Evolutionary conservation across 2,329 filamentous ascomycete species (phyloP), one percentile per base, ranked within the genome.

Genomic region (Cercospora sp.): DNA sequence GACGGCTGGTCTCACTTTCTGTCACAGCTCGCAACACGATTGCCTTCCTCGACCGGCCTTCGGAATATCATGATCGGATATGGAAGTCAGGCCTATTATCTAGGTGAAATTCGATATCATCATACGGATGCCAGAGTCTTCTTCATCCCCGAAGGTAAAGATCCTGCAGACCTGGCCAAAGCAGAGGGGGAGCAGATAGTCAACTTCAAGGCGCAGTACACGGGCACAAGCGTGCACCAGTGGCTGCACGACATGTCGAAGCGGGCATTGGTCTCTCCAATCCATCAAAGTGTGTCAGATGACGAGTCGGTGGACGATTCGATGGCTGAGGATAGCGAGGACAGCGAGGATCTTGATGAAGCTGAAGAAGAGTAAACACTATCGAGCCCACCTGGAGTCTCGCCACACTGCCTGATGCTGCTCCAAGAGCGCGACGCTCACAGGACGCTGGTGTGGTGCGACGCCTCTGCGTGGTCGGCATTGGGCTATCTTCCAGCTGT

Each of bases 1-100:
- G 64, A 69, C 58, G 51, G 51, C n/a, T 70, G 66, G 64, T 23
- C 51, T 16, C 23, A 67, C 13, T 62, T 70, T 23, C 45, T 70
- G 10, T n/a, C 28, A 20, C 36, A 64, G 55, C 59, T 70, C 16
- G 60, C 69, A 7, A 62, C 55, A 9, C 16, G 13, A 0, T 53
- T 70, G 36, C 36, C 45, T 8, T 6, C 60, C 30, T 60, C 69
- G n/a, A 51, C 18, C 3, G 13, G 23, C 18, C 30, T 70, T 13
- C 53, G 59, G 10, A 59, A 30, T 5, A 59, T 69, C 18, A 66
- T 64, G 55, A 63, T 70, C 12, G 66, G 69, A 12, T n/a, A 28
- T 12, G n/a, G 36, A 20, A 28, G 7, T 48, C 68, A 69, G 53
- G 20, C 10, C 31, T 42, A 26, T 28, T 48, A 57, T 36, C 26